Evolutionary conservation across 2,329 filamentous ascomycete species (phyloP).

Genomic region (Diaporthe sp.): DNA sequence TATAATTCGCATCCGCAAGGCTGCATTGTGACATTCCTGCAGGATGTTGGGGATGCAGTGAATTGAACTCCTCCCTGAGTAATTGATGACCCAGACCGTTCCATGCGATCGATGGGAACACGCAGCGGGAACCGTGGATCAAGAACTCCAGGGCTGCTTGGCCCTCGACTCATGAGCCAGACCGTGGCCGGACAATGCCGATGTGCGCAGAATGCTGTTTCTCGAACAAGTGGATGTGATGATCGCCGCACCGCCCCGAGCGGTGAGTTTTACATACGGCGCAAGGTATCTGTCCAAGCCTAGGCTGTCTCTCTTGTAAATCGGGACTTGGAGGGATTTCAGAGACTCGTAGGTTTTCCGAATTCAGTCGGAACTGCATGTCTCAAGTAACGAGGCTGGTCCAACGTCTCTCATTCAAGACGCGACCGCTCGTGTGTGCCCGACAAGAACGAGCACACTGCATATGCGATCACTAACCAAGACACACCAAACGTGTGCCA

Average conservation of each 20-base stretch:
- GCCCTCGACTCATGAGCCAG: slow-evolving; percentile 14
- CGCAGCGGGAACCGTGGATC: slow-evolving; percentile 10
- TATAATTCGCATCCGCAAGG: slow-evolving; percentile 5
- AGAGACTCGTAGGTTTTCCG: slow-evolving; percentile 7
- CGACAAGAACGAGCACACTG: background rate
- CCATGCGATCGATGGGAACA: slow-evolving; percentile 7
- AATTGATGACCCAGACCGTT: slow-evolving; percentile 26
- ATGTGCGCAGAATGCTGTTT: background rate
- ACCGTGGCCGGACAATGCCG: slow-evolving; percentile 10
- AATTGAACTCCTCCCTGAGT: slow-evolving; percentile 2
- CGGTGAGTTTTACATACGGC: slow-evolving; percentile 15
- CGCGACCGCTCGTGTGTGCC: background rate
- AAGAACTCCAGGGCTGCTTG: background rate
- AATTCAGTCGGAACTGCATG: slow-evolving; percentile 11
- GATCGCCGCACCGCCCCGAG: slow-evolving; percentile 2
- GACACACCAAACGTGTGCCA: slow-evolving; percentile 8
- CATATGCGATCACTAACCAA: slow-evolving; percentile 1
- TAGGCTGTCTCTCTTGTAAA: background rate
- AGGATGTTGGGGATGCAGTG: slow-evolving; percentile 11
- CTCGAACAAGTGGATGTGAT: slow-evolving; percentile 17
- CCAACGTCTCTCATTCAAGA: slow-evolving; percentile 7
- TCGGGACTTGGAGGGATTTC: background rate
- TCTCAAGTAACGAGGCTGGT: slow-evolving; percentile 9
- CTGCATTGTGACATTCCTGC: slow-evolving; percentile 16
- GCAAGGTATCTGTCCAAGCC: background rate